These are phyloP conservation scores for Ganoderma sp. DNA, from an alignment of 1,284 basidiomycete species.

Conservation along the genomic window DNA sequence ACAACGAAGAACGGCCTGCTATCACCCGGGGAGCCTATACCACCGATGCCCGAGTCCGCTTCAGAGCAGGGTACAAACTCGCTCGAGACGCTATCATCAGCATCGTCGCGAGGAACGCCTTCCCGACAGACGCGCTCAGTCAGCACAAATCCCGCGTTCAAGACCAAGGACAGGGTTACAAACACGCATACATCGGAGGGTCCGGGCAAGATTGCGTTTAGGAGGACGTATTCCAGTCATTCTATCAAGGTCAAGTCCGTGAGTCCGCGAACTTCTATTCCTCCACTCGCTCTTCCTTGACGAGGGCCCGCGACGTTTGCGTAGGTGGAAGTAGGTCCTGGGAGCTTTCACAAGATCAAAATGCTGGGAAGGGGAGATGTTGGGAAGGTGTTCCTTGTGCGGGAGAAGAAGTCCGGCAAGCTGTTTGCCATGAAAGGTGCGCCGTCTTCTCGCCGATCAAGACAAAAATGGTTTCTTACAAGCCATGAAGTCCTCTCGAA, in stretches of 20 bases:
- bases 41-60: conserved; percentile 56
- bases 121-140: conserved; percentile 39
- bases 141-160: conserved; percentile 35
- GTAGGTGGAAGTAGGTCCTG: conserved; percentile 89
- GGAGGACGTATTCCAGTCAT: conserved; percentile 95
- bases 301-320: conserved; percentile 17
- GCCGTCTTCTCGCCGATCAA: conserved; percentile 33
- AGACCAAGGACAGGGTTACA: conserved; percentile 52
- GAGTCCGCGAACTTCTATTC: conserved; percentile 42
- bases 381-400: conserved; percentile 93
- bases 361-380: conserved; percentile 96
- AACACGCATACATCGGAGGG: conserved; percentile 49
- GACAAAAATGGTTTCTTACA: conserved; percentile 14
- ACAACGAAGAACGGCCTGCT: conserved; percentile 79
- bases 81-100: conserved; percentile 72
- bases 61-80: conserved; percentile 69
- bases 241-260: conserved; percentile 94
- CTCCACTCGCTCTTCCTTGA: conserved; percentile 20
- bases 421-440: conserved; percentile 96
- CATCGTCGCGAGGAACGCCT: conserved; percentile 64
- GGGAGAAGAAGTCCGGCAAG: conserved; percentile 94
- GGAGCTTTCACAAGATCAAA: conserved; percentile 93
- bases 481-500: conserved; percentile 81
- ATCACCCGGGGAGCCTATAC: conserved; percentile 64
- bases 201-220: conserved; percentile 77